Conservation (phyloP, 2,329 filamentous ascomycete genomes). For the Aspergillus sergii region DNA sequence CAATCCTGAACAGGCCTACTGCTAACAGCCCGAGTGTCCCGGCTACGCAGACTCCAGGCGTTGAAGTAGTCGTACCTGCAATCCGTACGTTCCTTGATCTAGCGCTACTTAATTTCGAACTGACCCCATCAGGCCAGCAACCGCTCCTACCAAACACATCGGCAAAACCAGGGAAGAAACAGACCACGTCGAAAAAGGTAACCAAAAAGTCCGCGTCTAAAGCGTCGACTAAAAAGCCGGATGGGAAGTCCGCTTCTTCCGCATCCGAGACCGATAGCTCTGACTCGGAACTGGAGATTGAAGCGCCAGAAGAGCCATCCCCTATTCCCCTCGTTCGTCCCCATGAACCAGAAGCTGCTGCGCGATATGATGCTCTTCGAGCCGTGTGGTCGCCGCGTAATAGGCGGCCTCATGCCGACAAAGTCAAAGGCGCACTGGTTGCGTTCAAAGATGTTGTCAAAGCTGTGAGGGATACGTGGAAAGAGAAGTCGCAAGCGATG, state of each 20-base stretch:
- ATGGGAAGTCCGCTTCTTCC: conserved; percentile 43
- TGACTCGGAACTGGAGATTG: conserved; percentile 54
- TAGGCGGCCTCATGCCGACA: conserved; percentile 51
- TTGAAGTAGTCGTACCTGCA: conserved; percentile 7
- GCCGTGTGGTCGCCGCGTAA: conserved; percentile 63
- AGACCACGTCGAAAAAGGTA: conserved; percentile 26
- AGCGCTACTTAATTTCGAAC: background rate
- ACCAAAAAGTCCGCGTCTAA: conserved; percentile 28
- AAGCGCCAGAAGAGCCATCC: conserved; percentile 55
- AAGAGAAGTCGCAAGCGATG: conserved; percentile 58
- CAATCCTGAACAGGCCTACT: conserved; percentile 17
- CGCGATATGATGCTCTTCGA: conserved; percentile 62
- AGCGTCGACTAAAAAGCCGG: conserved; percentile 25
- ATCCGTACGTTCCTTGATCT: conserved; percentile 16
- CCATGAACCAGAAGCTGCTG: conserved; percentile 54
- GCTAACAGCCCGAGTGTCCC: conserved; percentile 3
- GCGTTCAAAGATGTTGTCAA: conserved; percentile 63
- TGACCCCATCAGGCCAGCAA: conserved; percentile 17
- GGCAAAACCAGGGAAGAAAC: conserved; percentile 22
- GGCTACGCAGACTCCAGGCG: background rate
- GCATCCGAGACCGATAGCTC: conserved; percentile 54
- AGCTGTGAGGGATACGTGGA: conserved; percentile 64
- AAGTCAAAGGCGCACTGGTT: conserved; percentile 57
- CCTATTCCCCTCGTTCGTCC: conserved; percentile 58
- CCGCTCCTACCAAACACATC: conserved; percentile 15